A percentile compares a stretch with the other conserved stretches of the same genome.
Evolutionary conservation across 2,329 filamentous ascomycete genomes (phyloP).

Genomic region (Sarocladiaceae sp.): DNA sequence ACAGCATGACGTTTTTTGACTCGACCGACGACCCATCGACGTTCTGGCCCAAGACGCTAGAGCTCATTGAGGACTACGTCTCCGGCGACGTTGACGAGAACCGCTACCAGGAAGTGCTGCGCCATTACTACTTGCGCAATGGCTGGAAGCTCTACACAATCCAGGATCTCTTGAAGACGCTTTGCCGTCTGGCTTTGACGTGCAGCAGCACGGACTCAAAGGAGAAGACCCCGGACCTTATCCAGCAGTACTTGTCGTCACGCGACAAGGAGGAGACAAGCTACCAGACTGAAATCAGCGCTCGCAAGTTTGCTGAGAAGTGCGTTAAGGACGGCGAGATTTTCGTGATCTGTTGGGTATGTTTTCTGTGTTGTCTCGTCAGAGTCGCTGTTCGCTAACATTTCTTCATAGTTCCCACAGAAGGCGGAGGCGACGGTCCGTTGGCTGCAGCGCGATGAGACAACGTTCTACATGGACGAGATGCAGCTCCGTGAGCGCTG

Average conservation of each 20-base stretch:
- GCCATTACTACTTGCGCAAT: slow-evolving; percentile 82
- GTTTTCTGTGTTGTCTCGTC: slow-evolving; percentile 29
- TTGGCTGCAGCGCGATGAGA: slow-evolving; percentile 60
- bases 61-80: slow-evolving; percentile 81
- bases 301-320: slow-evolving; percentile 87
- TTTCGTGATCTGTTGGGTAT: slow-evolving; percentile 85
- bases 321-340: slow-evolving; percentile 88
- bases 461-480: slow-evolving; percentile 81
- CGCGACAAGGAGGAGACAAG: slow-evolving; percentile 80
- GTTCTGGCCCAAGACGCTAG: slow-evolving; percentile 80
- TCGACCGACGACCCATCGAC: slow-evolving; percentile 52
- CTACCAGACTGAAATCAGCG: slow-evolving; percentile 82
- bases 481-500: slow-evolving; percentile 77
- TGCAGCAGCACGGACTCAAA: slow-evolving; percentile 82
- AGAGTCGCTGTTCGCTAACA: slow-evolving; percentile 23
- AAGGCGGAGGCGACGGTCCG: slow-evolving; percentile 66
- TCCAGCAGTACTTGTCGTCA: slow-evolving; percentile 77
- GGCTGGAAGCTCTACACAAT: slow-evolving; percentile 94
- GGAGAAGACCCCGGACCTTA: slow-evolving; percentile 88
- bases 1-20: slow-evolving; percentile 72
- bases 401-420: slow-evolving; percentile 55
- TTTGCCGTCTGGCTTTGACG: slow-evolving; percentile 73
- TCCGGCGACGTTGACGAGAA: slow-evolving; percentile 73
- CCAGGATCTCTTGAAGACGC: slow-evolving; percentile 76
- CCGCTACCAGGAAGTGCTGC: slow-evolving; percentile 82